Evolutionary conservation across 2,329 filamentous ascomycete genomes (phyloP).

Genomic region (Calcarisporium arbuscula): DNA sequence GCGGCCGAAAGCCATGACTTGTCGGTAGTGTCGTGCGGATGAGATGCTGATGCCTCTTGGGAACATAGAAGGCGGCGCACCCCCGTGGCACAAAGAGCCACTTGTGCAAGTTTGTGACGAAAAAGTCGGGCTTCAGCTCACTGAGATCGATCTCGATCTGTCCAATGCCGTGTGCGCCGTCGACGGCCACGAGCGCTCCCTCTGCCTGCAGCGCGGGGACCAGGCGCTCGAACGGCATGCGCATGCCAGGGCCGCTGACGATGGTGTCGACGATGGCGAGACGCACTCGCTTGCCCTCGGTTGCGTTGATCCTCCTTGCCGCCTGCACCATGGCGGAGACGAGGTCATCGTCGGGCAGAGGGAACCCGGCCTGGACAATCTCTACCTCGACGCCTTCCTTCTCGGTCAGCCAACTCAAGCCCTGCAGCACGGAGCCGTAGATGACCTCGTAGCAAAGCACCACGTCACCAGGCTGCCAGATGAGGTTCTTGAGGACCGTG

Average conservation of each 20-base stretch:
- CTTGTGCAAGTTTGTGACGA: constrained; percentile 83
- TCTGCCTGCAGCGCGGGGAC: constrained; percentile 57
- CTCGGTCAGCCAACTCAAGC: no score
- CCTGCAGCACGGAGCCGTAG: no score
- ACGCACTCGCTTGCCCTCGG: constrained; percentile 54
- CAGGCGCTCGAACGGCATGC: constrained; percentile 71
- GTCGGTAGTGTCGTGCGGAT: constrained; percentile 73
- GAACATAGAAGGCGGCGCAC: constrained; percentile 76
- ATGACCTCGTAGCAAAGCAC: no score
- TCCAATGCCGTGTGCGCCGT: constrained; percentile 81
- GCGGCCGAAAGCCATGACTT: constrained; percentile 77
- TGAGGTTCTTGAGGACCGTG: constrained; percentile 70
- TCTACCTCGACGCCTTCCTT: no score
- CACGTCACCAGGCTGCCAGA: no score
- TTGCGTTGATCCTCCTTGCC: constrained; percentile 45
- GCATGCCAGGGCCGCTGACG: constrained; percentile 69
- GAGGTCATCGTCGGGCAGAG: no score
- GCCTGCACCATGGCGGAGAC: no score
- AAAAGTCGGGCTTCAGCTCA: constrained; percentile 72
- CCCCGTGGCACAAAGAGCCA: constrained; percentile 80
- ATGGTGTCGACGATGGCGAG: no score
- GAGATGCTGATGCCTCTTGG: constrained; percentile 65
- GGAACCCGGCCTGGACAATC: no score
- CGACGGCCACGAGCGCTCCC: constrained; percentile 66
- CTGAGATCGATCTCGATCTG: constrained; percentile 66